These are phyloP conservation scores for Macrocybe gigantea DNA, from an alignment of 768 basidiomycete genomes.

Conservation along the genomic window DNA sequence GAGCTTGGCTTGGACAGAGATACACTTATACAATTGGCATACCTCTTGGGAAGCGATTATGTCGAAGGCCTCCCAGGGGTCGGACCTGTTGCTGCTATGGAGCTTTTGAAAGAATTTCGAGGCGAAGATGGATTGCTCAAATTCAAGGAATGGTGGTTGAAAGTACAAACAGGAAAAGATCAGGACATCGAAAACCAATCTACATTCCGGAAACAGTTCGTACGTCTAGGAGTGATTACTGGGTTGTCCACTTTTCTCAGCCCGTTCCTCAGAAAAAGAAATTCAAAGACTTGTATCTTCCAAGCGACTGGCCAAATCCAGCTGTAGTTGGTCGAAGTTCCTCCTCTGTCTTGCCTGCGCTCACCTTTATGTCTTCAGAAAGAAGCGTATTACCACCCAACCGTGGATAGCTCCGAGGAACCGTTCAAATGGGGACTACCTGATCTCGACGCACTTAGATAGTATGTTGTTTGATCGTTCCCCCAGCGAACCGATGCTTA, in stretches of 20 bases:
- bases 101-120: constrained; percentile 89
- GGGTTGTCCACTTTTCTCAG: neutral
- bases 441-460: constrained; percentile 88
- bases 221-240: constrained; percentile 29
- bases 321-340: constrained; percentile 57
- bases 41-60: constrained; percentile 95
- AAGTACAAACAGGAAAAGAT: constrained; percentile 89
- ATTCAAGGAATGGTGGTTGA: constrained; percentile 93
- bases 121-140: constrained; percentile 77
- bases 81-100: constrained; percentile 96
- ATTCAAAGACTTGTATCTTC: constrained; percentile 77
- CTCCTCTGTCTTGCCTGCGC: neutral
- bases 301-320: constrained; percentile 88
- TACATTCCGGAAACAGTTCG: constrained; percentile 80
- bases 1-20: constrained; percentile 87
- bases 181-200: constrained; percentile 63
- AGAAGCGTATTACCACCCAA: constrained; percentile 90
- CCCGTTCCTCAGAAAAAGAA: constrained; percentile 67
- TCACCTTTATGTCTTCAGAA: constrained; percentile 38
- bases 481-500: neutral
- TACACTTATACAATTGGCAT: constrained; percentile 83
- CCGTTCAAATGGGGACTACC: constrained; percentile 96
- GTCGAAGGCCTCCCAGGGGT: constrained; percentile 88
- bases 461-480: constrained; percentile 37
- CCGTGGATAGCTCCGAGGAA: constrained; percentile 86